Evolutionary conservation across 2,329 filamentous ascomycete genomes (phyloP).

Genomic region (Talaromyces albobiverticillius): DNA sequence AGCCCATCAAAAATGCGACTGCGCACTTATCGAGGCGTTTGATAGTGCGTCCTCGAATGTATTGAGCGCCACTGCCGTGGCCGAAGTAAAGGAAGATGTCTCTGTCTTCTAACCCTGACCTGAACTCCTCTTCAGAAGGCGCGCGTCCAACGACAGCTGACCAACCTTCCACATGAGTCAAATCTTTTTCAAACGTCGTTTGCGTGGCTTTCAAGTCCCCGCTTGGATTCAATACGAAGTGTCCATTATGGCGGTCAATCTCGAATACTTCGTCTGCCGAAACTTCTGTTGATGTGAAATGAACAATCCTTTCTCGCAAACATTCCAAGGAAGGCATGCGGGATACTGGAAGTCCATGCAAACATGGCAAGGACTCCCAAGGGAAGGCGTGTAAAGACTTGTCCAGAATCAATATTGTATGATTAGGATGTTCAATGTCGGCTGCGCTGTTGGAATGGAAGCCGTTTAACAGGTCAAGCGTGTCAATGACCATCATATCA

Average conservation of each 20-base stretch:
- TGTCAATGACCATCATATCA: slow-evolving; percentile 84
- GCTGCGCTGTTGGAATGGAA: slow-evolving; percentile 61
- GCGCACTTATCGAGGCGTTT: slow-evolving; percentile 75
- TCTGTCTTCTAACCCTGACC: slow-evolving; percentile 60
- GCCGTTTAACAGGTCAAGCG: slow-evolving; percentile 74
- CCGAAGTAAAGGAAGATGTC: slow-evolving; percentile 90
- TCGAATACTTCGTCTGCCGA: slow-evolving; percentile 44
- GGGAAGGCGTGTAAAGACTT: slow-evolving; percentile 88
- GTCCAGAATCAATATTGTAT: slow-evolving; percentile 87
- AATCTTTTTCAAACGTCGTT: slow-evolving; percentile 64
- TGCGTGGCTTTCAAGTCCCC: slow-evolving; percentile 81
- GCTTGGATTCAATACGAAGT: slow-evolving; percentile 85
- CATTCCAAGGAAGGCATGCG: slow-evolving; percentile 83
- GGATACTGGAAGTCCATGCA: slow-evolving; percentile 75
- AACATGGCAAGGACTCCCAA: slow-evolving; percentile 91
- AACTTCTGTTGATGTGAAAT: slow-evolving; percentile 33
- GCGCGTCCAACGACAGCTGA: slow-evolving; percentile 63
- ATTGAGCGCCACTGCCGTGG: slow-evolving; percentile 91
- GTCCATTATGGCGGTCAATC: slow-evolving; percentile 45
- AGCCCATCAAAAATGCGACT: slow-evolving; percentile 88
- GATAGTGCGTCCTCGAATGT: slow-evolving; percentile 81
- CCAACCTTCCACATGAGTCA: slow-evolving; percentile 61
- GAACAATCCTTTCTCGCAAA: slow-evolving; percentile 71
- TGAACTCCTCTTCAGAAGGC: slow-evolving; percentile 77
- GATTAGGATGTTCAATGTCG: slow-evolving; percentile 39